Percentiles rank a stretch among this genome's conserved stretches.
Evolutionary conservation across 2,329 filamentous ascomycete species (phyloP).

Genomic region (Pseudogymnoascus destructans): DNA sequence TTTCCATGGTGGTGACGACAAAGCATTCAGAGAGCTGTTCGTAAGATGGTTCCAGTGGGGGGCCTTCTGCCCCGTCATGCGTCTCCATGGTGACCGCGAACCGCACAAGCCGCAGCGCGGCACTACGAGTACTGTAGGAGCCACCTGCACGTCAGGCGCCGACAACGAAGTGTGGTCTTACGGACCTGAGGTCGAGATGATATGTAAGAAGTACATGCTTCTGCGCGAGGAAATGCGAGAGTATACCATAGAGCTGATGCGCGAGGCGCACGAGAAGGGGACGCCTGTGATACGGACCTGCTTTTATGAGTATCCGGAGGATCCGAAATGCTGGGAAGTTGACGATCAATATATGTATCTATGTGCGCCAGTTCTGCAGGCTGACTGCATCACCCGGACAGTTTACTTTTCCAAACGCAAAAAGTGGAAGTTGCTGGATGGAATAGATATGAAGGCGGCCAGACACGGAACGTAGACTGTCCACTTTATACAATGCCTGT

Average conservation of each 20-base stretch:
- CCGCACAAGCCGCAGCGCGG: constrained; percentile 36
- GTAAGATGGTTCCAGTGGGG: constrained; percentile 60
- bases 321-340: constrained; percentile 40
- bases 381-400: constrained; percentile 31
- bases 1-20: constrained; percentile 51
- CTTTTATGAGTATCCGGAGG: constrained; percentile 51
- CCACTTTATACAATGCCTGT: constrained; percentile 36
- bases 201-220: constrained; percentile 45
- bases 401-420: constrained; percentile 40
- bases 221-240: constrained; percentile 44
- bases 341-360: constrained; percentile 54
- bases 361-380: constrained; percentile 40
- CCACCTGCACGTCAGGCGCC: constrained; percentile 30
- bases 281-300: constrained; percentile 47
- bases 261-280: constrained; percentile 44
- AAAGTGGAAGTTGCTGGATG: constrained; percentile 32
- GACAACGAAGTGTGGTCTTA: constrained; percentile 56
- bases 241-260: constrained; percentile 47
- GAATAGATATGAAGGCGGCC: constrained; percentile 28
- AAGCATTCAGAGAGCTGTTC: constrained; percentile 47
- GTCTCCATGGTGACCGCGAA: constrained; percentile 52
- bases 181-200: constrained; percentile 44
- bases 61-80: constrained; percentile 53
- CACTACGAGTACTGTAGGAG: constrained; percentile 15
- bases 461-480: constrained; percentile 30